These are phyloP conservation scores for Prunus yedoensis DNA, from an alignment of 331 rosid genomes.

Conservation along the genomic window DNA sequence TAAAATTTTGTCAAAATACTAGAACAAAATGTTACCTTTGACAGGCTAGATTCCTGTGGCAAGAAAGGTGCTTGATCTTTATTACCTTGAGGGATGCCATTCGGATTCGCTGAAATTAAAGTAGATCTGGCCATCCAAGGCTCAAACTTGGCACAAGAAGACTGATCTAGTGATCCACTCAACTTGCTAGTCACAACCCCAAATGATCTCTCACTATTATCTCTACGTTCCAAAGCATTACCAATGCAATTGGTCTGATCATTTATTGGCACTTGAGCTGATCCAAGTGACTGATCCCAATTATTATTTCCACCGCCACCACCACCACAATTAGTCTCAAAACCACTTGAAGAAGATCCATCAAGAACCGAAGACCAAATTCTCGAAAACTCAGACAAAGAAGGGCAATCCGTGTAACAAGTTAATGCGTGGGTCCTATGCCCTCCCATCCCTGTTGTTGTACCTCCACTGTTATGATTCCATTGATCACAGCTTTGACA, in stretches of 20 bases:
- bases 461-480: conserved; percentile 36
- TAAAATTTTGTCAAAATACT: background rate
- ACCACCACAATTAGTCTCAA: background rate
- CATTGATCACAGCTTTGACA: conserved; percentile 60
- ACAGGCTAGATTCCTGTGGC: conserved; percentile 44
- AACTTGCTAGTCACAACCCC: conserved; percentile 34
- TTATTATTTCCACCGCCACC: background rate
- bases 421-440: conserved; percentile 35
- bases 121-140: conserved; percentile 50
- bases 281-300: conserved; percentile 22
- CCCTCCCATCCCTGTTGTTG: conserved; percentile 32
- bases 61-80: conserved; percentile 45
- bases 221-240: conserved; percentile 32
- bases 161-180: conserved; percentile 28
- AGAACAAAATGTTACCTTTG: conserved; percentile 44
- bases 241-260: conserved; percentile 22
- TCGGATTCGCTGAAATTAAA: conserved; percentile 33
- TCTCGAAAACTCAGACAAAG: conserved; percentile 45
- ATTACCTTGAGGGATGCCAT: conserved; percentile 27
- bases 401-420: conserved; percentile 57
- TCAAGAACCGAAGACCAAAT: conserved; percentile 45
- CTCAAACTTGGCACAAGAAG: conserved; percentile 35
- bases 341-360: conserved; percentile 16
- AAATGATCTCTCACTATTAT: conserved; percentile 27
- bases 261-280: conserved; percentile 21